Evolutionary conservation across 1,139 yeast species (phyloP), one percentile per base, ranked within the genome.

Genomic region (Yamadazyma dushanensis): DNA sequence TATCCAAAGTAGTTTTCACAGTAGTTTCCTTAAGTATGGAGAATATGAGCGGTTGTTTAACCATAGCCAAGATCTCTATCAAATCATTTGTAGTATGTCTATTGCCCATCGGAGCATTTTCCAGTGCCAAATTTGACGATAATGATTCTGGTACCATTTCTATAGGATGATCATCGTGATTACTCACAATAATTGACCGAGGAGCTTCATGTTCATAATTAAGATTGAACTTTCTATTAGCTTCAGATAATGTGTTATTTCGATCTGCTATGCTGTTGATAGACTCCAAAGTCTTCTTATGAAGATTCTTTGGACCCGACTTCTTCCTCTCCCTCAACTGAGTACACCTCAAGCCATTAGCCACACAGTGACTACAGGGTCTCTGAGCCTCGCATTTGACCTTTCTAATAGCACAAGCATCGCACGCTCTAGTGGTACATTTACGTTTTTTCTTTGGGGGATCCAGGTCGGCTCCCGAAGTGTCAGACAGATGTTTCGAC

Each of bases 331-430:
- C 60, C 37, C 74, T 46, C 21, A 59, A 47, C 41, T 56, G 57
- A 8, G 74, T 70, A 46, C 76, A 70, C 8, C 54, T 56, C 24
- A 69, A 44, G 29, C 56, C 53, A 46, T 66, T 66, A 25, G 62
- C 50, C 18, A 59, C 51, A 50, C 76, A 70, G 38, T 64, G 70
- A 23, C 49, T 35, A 49, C 76, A 70, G 1, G 74, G 76, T 25
- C 69, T 56, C 26, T 45, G 46, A 18, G 53, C 54, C 37, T 66
- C 73, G 49, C 76, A 70, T 38, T 61, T 61, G 23, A 68, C 69
- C 46, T 70, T 70, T 24, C 74, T 45, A 14, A 66, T 56, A 15
- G 73, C 67, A 51, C 76, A 70, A 6, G 70, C 74, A 44, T 70
- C 76, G 43, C 76, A 70, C 8, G 76, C 67, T 35, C 66, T 35